phyloP scores from a whole-genome alignment of 2,329 filamentous ascomycete genomes.

The Botrytis paeoniae region DNA sequence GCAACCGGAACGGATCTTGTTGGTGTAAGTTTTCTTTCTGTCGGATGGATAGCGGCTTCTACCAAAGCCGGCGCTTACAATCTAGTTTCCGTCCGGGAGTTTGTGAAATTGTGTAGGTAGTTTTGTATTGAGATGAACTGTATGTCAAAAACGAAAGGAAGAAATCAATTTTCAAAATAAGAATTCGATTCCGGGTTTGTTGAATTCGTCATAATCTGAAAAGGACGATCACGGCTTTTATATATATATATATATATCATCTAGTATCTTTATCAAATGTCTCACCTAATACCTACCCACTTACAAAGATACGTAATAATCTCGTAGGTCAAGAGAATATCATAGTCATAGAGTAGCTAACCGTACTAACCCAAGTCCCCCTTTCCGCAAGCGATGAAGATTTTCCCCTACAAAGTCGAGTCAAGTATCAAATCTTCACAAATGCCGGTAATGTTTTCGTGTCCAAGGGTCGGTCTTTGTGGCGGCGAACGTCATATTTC shows the following conservation, averaged over 20 bases:
- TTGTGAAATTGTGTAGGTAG: neutral
- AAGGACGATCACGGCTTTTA: neutral
- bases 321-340: neutral
- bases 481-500: constrained; percentile 3
- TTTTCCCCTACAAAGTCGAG: neutral
- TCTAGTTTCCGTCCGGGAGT: neutral
- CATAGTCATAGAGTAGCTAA: neutral
- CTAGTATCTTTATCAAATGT: neutral
- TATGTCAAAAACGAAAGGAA: neutral
- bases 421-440: neutral
- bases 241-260: neutral
- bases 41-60: neutral
- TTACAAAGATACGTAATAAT: neutral
- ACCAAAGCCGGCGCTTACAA: neutral
- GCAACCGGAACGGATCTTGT: neutral
- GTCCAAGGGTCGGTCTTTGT: neutral
- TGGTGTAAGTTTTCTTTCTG: neutral
- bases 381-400: constrained; percentile 9
- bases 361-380: neutral
- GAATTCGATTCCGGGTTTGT: neutral
- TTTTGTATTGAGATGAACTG: neutral
- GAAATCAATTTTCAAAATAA: neutral
- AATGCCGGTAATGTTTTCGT: neutral
- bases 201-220: neutral
- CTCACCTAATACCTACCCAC: neutral